Conservation (phyloP, 257 asterid genomes). For the Datura wrightii region DNA sequence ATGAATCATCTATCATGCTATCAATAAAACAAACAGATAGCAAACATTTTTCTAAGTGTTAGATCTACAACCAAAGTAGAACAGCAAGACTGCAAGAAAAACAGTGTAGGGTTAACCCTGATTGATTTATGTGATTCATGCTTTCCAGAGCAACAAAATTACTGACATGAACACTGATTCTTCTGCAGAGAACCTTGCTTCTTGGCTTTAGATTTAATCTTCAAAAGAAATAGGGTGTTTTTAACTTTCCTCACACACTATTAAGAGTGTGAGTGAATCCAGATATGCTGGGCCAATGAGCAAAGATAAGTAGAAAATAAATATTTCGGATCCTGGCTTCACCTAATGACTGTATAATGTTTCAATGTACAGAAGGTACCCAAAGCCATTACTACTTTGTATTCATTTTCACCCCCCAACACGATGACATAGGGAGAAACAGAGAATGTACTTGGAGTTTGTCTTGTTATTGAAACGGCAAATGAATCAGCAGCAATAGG, state of each 20-base stretch:
- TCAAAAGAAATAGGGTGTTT: not conserved
- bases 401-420: not conserved
- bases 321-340: not conserved
- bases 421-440: not conserved
- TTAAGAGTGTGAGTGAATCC: not conserved
- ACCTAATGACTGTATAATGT: not conserved
- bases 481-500: not conserved
- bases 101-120: not conserved
- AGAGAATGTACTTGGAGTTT: not conserved
- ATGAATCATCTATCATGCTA: not conserved
- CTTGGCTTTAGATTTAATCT: not conserved
- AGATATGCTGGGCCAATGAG: not conserved
- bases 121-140: too few species aligned
- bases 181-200: not conserved
- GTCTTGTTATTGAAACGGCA: not conserved
- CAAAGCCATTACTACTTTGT: not conserved
- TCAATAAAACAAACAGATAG: not conserved
- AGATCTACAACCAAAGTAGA: constrained; percentile 7
- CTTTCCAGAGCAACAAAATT: not conserved
- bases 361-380: not conserved
- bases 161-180: not conserved
- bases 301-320: not conserved
- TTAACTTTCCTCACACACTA: not conserved
- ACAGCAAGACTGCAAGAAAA: not conserved
- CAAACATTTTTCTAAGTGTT: not conserved